Evolutionary conservation across 495 filamentous ascomycete genomes (phyloP).

Genomic region (Terfezia claveryi): DNA sequence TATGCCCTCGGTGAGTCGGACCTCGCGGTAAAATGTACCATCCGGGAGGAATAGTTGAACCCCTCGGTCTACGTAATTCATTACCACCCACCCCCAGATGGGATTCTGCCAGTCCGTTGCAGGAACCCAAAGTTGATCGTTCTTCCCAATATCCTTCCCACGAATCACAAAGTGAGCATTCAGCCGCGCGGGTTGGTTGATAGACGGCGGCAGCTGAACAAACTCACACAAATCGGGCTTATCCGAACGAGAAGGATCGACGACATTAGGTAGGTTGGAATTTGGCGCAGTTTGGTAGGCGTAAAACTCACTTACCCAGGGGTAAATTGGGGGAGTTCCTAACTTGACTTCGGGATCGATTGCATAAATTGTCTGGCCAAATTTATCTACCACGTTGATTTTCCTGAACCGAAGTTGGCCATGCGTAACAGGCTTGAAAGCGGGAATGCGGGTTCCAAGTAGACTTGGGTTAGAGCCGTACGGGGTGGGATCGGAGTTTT

Average conservation of each 20-base stretch:
- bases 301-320: conserved; percentile 1
- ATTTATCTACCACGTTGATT: conserved; percentile 33
- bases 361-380: conserved; percentile 21
- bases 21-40: conserved; percentile 31
- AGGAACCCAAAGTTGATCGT: conserved; percentile 8
- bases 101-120: conserved; percentile 27
- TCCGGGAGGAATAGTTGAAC: conserved; percentile 29
- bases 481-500: conserved; percentile 18
- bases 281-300: neutral
- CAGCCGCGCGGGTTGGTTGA: conserved; percentile 29
- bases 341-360: conserved; percentile 16
- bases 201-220: conserved; percentile 25
- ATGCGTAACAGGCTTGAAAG: conserved; percentile 28
- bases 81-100: conserved; percentile 33
- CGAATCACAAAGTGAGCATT: conserved; percentile 22
- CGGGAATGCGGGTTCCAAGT: neutral
- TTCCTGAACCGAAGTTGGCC: conserved; percentile 26
- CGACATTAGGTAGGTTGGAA: neutral
- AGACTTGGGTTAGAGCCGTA: conserved; percentile 10
- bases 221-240: conserved; percentile 16
- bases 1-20: conserved; percentile 18
- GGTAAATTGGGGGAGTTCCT: conserved; percentile 12
- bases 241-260: conserved; percentile 12
- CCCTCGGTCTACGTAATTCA: conserved; percentile 28
- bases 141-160: neutral